Evolutionary conservation across 2,329 filamentous ascomycete species (phyloP).

Genomic region (Lasiodiplodia theobromae): DNA sequence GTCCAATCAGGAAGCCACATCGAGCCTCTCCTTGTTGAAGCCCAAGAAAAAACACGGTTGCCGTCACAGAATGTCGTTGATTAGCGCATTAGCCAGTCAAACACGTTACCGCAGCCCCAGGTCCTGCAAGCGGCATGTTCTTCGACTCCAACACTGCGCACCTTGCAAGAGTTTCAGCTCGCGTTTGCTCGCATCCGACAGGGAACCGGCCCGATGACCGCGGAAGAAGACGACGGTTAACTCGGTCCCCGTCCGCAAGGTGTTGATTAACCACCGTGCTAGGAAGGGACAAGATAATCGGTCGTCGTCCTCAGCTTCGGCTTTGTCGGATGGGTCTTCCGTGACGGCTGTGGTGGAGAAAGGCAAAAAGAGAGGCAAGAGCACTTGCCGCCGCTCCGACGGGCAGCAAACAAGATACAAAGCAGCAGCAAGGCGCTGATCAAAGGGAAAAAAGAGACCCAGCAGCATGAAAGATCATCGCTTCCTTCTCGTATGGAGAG

Average conservation of each 20-base stretch:
- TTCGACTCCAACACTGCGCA: neutral
- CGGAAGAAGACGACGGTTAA: neutral
- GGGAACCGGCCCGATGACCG: neutral
- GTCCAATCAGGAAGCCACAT: too few relatives aligned
- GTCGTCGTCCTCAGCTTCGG: neutral
- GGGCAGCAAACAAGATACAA: neutral
- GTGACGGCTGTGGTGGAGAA: conserved; percentile 5
- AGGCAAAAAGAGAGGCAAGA: neutral
- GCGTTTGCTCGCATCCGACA: neutral
- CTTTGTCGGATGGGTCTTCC: neutral
- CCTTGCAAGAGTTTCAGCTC: neutral
- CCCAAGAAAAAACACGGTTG: too few relatives aligned
- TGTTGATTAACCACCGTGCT: neutral
- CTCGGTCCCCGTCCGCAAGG: neutral
- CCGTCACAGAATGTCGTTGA: too few relatives aligned
- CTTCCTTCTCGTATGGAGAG: neutral
- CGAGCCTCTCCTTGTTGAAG: too few relatives aligned
- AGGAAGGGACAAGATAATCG: neutral
- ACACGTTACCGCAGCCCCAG: neutral
- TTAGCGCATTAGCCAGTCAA: neutral
- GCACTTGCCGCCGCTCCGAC: neutral
- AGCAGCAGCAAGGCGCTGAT: neutral
- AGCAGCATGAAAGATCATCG: conserved; percentile 14
- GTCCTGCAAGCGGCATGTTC: neutral
- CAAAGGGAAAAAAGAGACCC: neutral